A percentile compares a stretch with the other conserved stretches of the same genome.
Evolutionary conservation across 2,329 filamentous ascomycete species (phyloP).

Genomic region (Thielaviopsis punctulata): DNA sequence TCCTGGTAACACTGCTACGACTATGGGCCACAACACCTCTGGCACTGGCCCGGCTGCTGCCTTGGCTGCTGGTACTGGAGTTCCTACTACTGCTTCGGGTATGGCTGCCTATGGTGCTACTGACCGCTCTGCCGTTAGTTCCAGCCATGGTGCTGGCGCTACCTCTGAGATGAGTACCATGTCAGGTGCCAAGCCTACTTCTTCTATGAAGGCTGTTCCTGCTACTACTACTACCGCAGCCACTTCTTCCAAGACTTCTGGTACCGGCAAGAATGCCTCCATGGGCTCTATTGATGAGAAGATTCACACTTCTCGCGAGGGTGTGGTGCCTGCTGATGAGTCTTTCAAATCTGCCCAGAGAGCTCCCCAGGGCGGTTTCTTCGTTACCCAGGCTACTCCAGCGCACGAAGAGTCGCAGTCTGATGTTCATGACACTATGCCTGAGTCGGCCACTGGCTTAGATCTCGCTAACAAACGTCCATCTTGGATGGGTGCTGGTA

Average conservation of each 20-base stretch:
- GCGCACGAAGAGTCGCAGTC: neutral
- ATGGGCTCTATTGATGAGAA: neutral
- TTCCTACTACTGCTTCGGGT: neutral
- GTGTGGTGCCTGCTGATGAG: neutral
- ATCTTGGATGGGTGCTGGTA: neutral
- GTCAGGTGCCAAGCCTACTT: neutral
- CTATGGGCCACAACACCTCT: neutral
- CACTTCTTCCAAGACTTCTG: neutral
- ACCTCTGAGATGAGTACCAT: neutral
- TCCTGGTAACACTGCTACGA: neutral
- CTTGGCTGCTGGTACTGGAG: neutral
- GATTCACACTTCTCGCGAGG: neutral
- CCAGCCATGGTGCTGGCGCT: neutral
- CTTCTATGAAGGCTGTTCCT: neutral
- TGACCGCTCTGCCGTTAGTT: neutral
- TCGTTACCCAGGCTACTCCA: conserved; percentile 6
- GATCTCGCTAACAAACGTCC: neutral
- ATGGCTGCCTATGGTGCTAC: neutral
- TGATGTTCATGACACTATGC: neutral
- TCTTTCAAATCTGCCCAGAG: neutral
- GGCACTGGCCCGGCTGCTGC: neutral
- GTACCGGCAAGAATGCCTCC: neutral
- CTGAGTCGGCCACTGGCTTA: neutral
- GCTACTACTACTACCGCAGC: neutral
- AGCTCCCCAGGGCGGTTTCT: neutral